Base-by-base conservation (phyloP, 2,329 filamentous ascomycete species). In the Lanzia echinophila region DNA sequence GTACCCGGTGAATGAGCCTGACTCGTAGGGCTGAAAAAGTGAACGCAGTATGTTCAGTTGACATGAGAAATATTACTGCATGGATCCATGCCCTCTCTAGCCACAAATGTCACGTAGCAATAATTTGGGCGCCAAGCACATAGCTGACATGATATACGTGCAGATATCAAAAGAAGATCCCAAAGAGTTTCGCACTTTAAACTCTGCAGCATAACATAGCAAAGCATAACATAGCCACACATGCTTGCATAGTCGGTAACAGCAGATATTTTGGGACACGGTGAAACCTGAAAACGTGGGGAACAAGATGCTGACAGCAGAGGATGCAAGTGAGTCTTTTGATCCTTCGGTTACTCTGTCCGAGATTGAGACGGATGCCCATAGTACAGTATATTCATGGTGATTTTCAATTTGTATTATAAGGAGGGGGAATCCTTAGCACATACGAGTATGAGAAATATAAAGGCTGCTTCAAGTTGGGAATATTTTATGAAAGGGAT, bases 241-340 rank as follows among this genome's bases (percentile, higher is more conserved):
- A 53, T 33, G 43, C 41, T 42, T 57, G 57, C 53, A 62, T 56
- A 54, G 22, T 51, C 51, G 47, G 53, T 49, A 44, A 50, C 39
- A 60, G 49, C 42, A 60, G 57, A 61, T 53, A 22, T 43, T 43
- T 24, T 13, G 17, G 22, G 13, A 43, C 19, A 43, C 19, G 22
- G 20, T 43, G 41, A 11, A 53, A 53, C 45, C 54, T 46, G 36
- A 36, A 38, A 60, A 58, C 49, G 47, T 38, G 57, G 57, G 51
- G 59, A 53, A 58, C 53, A 57, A 56, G 50, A 58, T 24, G 36
- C 38, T 58, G 50, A 58, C 53, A 48, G 56, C 43, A 48, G 33
- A 53, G 32, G 20, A 56, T 58, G 56, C 53, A 60, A 54, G 54
- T 32, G 38, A 56, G 59, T 53, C 43, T 46, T 56, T 58, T 56